Percentiles rank a stretch among this genome's conserved stretches.
phyloP scores from a whole-genome alignment of 768 basidiomycete genomes.

The Galerina sulciceps region DNA sequence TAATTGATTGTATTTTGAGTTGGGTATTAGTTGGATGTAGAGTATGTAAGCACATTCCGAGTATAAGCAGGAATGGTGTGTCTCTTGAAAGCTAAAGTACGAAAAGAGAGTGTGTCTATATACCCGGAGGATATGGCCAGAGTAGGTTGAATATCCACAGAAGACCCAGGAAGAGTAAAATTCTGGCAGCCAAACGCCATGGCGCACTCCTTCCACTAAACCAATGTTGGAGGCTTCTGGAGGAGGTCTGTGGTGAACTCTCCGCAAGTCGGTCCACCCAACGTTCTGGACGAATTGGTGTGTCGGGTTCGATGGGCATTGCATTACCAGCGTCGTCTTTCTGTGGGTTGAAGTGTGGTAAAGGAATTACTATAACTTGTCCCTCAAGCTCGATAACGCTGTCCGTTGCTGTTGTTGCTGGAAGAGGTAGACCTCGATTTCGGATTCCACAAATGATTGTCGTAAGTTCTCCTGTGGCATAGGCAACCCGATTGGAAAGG shows the following conservation, averaged over 20 bases:
- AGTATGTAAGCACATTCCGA: too few species aligned
- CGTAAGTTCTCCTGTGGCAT: slow-evolving; percentile 77
- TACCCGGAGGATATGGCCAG: slow-evolving; percentile 43
- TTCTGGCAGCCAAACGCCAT: slow-evolving; percentile 11
- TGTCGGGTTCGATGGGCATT: slow-evolving; percentile 40
- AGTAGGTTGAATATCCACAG: slow-evolving; percentile 74
- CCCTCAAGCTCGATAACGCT: slow-evolving; percentile 13
- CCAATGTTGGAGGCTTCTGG: slow-evolving; percentile 35
- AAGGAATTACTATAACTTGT: slow-evolving; percentile 25
- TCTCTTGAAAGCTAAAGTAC: neutral
- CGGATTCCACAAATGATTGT: slow-evolving; percentile 49
- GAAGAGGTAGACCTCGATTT: slow-evolving; percentile 24
- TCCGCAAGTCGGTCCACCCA: slow-evolving; percentile 60
- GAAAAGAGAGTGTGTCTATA: neutral
- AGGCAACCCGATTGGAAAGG: slow-evolving; percentile 75
- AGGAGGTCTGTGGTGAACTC: slow-evolving; percentile 22
- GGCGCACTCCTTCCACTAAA: slow-evolving; percentile 19
- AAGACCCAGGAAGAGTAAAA: slow-evolving; percentile 20
- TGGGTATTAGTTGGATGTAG: too few species aligned
- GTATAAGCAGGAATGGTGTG: neutral
- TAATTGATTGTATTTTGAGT: too few species aligned
- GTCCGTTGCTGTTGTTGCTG: slow-evolving; percentile 15
- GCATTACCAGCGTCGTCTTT: slow-evolving; percentile 29
- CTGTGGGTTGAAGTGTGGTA: slow-evolving; percentile 13
- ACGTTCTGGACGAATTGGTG: slow-evolving; percentile 40